These are phyloP conservation scores for Megacollybia platyphylla DNA, from an alignment of 1,284 basidiomycete species.

Conservation along the genomic window DNA sequence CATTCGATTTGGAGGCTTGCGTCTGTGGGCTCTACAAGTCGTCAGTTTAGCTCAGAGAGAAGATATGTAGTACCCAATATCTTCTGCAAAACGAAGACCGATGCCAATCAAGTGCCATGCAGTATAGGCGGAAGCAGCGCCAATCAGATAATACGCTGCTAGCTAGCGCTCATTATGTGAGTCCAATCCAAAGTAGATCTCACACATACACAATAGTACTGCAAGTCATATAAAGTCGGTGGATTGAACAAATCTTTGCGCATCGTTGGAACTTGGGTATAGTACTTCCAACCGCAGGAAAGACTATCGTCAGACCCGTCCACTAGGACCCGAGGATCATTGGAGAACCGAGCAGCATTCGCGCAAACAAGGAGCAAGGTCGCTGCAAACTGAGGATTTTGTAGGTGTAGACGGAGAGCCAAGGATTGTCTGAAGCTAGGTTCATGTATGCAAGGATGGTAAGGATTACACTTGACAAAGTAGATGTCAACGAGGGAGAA, in stretches of 20 bases:
- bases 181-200: no score
- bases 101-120: background rate
- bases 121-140: background rate
- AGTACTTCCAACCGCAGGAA: constrained; percentile 1
- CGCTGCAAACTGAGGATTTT: background rate
- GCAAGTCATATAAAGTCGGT: background rate
- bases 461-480: background rate
- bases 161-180: background rate
- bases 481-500: background rate
- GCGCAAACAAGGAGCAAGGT: background rate
- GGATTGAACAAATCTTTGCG: background rate
- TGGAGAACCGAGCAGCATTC: background rate
- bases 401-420: background rate
- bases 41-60: no score
- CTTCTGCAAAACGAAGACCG: background rate
- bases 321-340: constrained; percentile 2
- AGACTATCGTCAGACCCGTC: constrained; percentile 1
- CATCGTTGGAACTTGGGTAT: background rate
- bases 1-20: background rate
- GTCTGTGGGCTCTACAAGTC: background rate
- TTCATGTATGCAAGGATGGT: background rate
- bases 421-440: constrained; percentile 1
- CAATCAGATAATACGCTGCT: background rate
- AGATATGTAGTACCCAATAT: background rate
- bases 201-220: background rate